These are phyloP conservation scores for Beauveria varroae DNA, from an alignment of 2,329 filamentous ascomycete species.

Conservation along the genomic window DNA sequence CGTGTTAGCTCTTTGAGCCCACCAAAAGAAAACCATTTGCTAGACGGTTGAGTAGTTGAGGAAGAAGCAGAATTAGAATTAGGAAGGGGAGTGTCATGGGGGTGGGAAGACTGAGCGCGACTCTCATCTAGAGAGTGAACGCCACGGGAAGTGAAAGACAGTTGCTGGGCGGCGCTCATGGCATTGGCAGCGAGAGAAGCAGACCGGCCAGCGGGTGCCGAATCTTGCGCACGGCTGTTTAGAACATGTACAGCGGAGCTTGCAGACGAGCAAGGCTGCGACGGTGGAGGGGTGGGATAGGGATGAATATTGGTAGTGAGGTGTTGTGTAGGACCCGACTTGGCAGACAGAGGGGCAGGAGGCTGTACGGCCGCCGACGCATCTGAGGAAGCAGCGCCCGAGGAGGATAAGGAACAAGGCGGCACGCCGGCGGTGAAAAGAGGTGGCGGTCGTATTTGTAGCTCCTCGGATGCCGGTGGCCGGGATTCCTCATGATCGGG, in stretches of 20 bases:
- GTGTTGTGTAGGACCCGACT: conserved; percentile 20
- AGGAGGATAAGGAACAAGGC: not conserved
- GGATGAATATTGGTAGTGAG: conserved; percentile 28
- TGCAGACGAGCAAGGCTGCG: conserved; percentile 34
- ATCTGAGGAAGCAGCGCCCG: not conserved
- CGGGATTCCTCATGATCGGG: not conserved
- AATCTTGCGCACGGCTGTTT: not conserved
- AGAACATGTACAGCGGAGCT: conserved; percentile 16
- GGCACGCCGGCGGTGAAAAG: not conserved
- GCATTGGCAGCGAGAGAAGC: conserved; percentile 2
- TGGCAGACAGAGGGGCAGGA: conserved; percentile 29
- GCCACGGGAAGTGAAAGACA: conserved; percentile 4
- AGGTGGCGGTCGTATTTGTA: not conserved
- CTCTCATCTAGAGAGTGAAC: conserved; percentile 9
- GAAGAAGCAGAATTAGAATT: conserved; percentile 33
- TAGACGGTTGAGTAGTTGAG: conserved; percentile 31
- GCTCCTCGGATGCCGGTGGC: conserved; percentile 3
- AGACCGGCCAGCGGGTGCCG: conserved; percentile 6
- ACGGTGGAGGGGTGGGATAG: conserved; percentile 53
- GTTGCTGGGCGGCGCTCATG: conserved; percentile 8
- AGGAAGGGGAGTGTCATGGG: conserved; percentile 30
- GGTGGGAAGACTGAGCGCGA: not conserved
- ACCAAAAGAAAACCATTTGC: conserved; percentile 56
- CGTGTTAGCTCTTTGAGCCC: conserved; percentile 84
- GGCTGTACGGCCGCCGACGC: conserved; percentile 13